A percentile compares a stretch with the other conserved stretches of the same genome.
These are phyloP conservation scores for Vaccinium vitisidaea DNA, from an alignment of 148 eudicot species.

Conservation along the genomic window DNA sequence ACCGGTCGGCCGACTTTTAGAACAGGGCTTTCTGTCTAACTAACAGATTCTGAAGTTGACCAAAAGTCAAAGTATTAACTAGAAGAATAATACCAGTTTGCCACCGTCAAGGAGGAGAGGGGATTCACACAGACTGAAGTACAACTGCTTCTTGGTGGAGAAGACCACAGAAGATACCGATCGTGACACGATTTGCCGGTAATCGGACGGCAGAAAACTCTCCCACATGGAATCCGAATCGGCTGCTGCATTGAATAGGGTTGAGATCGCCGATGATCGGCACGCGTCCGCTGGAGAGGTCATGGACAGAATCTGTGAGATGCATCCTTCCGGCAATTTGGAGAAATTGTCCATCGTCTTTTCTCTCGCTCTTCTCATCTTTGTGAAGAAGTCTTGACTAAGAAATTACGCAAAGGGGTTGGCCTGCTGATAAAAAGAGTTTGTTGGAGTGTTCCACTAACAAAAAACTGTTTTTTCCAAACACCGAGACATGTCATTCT, in stretches of 20 bases:
- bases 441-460: no score
- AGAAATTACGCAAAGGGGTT: no score
- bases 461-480: no score
- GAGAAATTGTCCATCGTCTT: background rate
- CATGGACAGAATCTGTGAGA: slow-evolving; percentile 22
- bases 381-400: no score
- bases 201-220: slow-evolving; percentile 38
- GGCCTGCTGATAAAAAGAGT: no score
- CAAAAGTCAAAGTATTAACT: background rate
- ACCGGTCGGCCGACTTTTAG: no score
- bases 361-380: background rate
- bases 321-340: slow-evolving; percentile 20
- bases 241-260: slow-evolving; percentile 17
- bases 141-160: slow-evolving; percentile 43
- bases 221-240: slow-evolving; percentile 30
- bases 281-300: slow-evolving; percentile 28
- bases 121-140: slow-evolving; percentile 31
- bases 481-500: no score
- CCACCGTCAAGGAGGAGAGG: slow-evolving; percentile 22
- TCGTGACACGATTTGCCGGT: slow-evolving; percentile 27
- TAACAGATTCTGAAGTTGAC: no score
- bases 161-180: slow-evolving; percentile 1
- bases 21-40: no score
- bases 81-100: background rate
- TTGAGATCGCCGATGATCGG: slow-evolving; percentile 20